A percentile compares a stretch with the other conserved stretches of the same genome.
Evolutionary conservation across 345 rosid genomes (phyloP).

Genomic region (Capsella bursapastoris): DNA sequence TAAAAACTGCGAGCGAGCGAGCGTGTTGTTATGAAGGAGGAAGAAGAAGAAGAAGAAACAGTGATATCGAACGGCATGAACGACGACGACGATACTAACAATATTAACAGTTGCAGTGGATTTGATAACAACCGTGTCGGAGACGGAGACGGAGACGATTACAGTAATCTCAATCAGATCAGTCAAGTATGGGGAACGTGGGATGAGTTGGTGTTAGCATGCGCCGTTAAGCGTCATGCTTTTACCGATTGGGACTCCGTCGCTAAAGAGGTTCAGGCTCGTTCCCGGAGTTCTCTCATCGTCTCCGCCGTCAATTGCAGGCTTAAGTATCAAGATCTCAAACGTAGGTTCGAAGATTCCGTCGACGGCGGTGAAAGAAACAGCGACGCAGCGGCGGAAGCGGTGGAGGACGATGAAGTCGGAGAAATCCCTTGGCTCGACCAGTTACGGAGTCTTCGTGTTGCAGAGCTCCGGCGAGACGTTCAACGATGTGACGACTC

Average conservation of each 20-base stretch:
- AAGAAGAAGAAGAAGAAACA: constrained; percentile 14
- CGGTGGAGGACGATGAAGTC: constrained; percentile 35
- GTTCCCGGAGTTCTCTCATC: constrained; percentile 51
- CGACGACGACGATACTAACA: constrained; percentile 29
- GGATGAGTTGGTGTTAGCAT: constrained; percentile 75
- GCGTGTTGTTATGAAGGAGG: constrained; percentile 16
- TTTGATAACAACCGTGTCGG: constrained; percentile 26
- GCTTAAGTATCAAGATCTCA: constrained; percentile 67
- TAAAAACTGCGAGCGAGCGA: constrained; percentile 28
- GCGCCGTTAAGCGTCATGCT: constrained; percentile 84
- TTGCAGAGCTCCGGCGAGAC: constrained; percentile 70
- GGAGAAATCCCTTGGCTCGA: constrained; percentile 63
- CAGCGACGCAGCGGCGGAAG: not conserved
- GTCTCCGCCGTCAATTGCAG: constrained; percentile 58
- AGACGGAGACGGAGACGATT: constrained; percentile 3
- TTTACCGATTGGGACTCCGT: constrained; percentile 70
- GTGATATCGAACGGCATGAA: constrained; percentile 36
- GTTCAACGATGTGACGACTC: constrained; percentile 70
- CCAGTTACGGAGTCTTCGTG: constrained; percentile 58
- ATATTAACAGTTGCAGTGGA: constrained; percentile 31
- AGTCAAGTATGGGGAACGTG: constrained; percentile 66
- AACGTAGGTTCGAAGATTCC: constrained; percentile 56
- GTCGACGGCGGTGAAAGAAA: constrained; percentile 13
- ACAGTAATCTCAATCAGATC: constrained; percentile 20
- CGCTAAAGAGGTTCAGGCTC: constrained; percentile 65